Evolutionary conservation across 345 rosid genomes (phyloP), one percentile per base, ranked within the genome.

Genomic region (Syzygium jambos): DNA sequence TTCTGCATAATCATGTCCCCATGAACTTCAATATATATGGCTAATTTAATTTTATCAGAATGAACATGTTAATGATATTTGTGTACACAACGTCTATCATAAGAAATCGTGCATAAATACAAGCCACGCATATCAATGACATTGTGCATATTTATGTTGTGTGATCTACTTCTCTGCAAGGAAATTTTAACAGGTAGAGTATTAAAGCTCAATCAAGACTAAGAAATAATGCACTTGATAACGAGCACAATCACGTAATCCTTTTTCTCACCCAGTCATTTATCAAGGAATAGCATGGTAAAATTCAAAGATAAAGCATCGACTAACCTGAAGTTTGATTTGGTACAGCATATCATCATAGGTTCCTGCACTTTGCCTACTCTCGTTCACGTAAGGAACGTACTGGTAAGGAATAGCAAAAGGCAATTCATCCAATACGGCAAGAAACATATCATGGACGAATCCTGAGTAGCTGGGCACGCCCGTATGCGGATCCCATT

Each of bases 1-100:
- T 17, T 87, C 96, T 95, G 92, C 30, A 34, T n/a, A 83, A 84
- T 84, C 56, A 49, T 51, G 55, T 51, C 38, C 85, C 38, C 2
- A 27, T 8, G 9, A 3, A 84, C 19, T 16, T 25, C 38, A n/a
- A 63, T 3, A 16, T 30, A 21, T 0, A 15, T 22, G 17, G 53
- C 54, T 41, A 59, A 85, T 30, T 23, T 22, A 30, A 30, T 30
- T 43, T 27, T 10, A 11, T 38, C 38, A 23, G 29, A 57, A 57
- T 53, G 30, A 14, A 41, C 84, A 16, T 38, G 15, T 57, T 0
- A 57, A 29, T 57, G 63, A 57, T 4, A 25, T 57, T 23, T 57
- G 63, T 57, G 63, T 6, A 57, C 14, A 57, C 29, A 57, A 29
- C 29, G 15, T 13, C 29, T 57, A 25, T 6, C 63, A 41, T 4